phyloP scores from a whole-genome alignment of 805 yeast species.

The Zygoascus ofunaensis region DNA sequence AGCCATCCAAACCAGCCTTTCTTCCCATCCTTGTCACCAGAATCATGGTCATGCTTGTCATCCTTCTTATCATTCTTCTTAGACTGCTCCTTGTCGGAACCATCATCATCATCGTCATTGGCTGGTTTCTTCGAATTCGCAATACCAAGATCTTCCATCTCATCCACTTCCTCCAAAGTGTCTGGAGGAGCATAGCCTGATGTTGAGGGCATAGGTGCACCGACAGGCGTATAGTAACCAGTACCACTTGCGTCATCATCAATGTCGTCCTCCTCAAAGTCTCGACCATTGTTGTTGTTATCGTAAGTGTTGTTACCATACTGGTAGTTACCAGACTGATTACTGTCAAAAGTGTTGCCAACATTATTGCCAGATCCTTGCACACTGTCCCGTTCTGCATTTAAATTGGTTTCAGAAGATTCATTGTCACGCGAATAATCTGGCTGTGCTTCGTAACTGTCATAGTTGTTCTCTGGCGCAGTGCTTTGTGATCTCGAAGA shows the following conservation, averaged over 20 bases:
- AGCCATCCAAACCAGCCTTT: slow-evolving; percentile 53
- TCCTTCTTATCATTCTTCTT: slow-evolving; percentile 18
- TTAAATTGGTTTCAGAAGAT: no score
- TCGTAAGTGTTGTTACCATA: slow-evolving; percentile 10
- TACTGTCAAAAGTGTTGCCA: no score
- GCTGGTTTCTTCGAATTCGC: slow-evolving; percentile 9
- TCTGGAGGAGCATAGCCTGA: slow-evolving; percentile 8
- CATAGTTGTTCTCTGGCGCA: no score
- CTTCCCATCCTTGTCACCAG: slow-evolving; percentile 16
- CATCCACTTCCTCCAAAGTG: slow-evolving; percentile 10
- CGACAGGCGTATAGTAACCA: slow-evolving; percentile 7
- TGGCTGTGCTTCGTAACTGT: no score
- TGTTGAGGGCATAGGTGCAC: not conserved
- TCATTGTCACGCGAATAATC: no score
- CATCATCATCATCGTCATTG: slow-evolving; percentile 13
- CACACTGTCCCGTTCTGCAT: no score
- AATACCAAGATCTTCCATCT: slow-evolving; percentile 15
- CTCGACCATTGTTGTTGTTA: slow-evolving; percentile 10
- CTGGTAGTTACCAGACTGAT: no score
- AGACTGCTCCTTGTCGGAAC: slow-evolving; percentile 10
- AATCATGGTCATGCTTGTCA: slow-evolving; percentile 20
- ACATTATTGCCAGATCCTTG: no score
- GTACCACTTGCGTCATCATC: slow-evolving; percentile 9
- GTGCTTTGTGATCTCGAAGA: no score
- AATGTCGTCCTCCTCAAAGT: slow-evolving; percentile 10